Conservation (phyloP, 2,329 filamentous ascomycete genomes). For the Paecilomyces variotii region DNA sequence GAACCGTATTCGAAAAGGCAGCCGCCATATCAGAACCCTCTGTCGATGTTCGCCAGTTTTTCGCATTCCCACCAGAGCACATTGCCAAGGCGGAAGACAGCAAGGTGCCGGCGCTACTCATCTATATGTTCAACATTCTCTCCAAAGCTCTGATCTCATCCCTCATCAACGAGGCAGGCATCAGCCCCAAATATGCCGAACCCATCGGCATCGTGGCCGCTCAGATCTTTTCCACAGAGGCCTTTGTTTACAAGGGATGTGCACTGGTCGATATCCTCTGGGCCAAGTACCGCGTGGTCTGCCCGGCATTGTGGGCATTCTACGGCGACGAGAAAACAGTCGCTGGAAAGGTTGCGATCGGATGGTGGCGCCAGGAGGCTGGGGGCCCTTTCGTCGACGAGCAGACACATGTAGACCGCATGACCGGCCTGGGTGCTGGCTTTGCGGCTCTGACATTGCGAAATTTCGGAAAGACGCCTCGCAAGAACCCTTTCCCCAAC, state of each 20-base stretch:
- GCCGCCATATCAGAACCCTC: slow-evolving; percentile 46
- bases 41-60: slow-evolving; percentile 49
- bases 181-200: slow-evolving; percentile 60
- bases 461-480: slow-evolving; percentile 64
- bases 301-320: slow-evolving; percentile 80
- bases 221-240: slow-evolving; percentile 62
- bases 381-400: slow-evolving; percentile 55
- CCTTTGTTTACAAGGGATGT: slow-evolving; percentile 59
- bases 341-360: slow-evolving; percentile 58
- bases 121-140: slow-evolving; percentile 71
- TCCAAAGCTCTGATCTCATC: slow-evolving; percentile 66
- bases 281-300: slow-evolving; percentile 72
- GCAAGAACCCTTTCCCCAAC: slow-evolving; percentile 67
- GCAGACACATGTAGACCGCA: slow-evolving; percentile 69
- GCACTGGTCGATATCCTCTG: slow-evolving; percentile 76
- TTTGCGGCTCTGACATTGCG: slow-evolving; percentile 76
- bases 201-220: slow-evolving; percentile 71
- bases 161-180: slow-evolving; percentile 58
- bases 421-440: slow-evolving; percentile 75
- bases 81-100: slow-evolving; percentile 35
- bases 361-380: slow-evolving; percentile 57
- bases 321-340: slow-evolving; percentile 66
- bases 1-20: slow-evolving; percentile 46
- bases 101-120: slow-evolving; percentile 54
- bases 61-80: slow-evolving; percentile 36